A percentile compares a stretch with the other conserved stretches of the same genome.
These are phyloP conservation scores for Endothia cerciana DNA, from an alignment of 2,329 filamentous ascomycete species.

Conservation along the genomic window DNA sequence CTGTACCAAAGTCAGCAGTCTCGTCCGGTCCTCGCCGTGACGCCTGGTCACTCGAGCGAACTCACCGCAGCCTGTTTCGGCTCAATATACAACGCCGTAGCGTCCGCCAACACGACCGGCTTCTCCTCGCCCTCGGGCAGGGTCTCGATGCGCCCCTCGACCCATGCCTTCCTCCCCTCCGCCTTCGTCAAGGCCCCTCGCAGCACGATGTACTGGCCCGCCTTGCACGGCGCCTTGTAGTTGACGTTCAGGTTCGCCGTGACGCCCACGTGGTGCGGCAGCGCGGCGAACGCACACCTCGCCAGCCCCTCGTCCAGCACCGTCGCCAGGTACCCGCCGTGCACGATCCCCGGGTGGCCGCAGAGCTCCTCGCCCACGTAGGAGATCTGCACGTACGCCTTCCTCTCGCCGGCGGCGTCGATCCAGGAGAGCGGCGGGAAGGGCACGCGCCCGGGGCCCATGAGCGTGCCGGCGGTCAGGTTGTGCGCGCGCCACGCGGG, in stretches of 20 bases:
- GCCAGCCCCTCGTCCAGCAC: constrained; percentile 89
- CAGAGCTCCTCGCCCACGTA: constrained; percentile 82
- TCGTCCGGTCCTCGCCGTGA: background rate
- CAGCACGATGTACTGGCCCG: constrained; percentile 76
- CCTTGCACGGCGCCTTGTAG: constrained; percentile 80
- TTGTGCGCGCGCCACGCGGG: constrained; percentile 69
- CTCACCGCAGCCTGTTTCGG: constrained; percentile 79
- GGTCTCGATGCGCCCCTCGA: constrained; percentile 84
- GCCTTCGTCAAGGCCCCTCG: constrained; percentile 80
- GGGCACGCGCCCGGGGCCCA: constrained; percentile 74
- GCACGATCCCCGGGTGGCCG: constrained; percentile 87
- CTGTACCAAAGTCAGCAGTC: constrained; percentile 19
- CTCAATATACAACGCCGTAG: constrained; percentile 85
- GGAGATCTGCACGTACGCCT: constrained; percentile 70
- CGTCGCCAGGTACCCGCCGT: constrained; percentile 90
- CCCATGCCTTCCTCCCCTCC: constrained; percentile 93
- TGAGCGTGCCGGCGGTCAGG: constrained; percentile 79
- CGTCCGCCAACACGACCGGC: constrained; percentile 75
- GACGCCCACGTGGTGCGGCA: constrained; percentile 84
- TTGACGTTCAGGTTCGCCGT: constrained; percentile 85
- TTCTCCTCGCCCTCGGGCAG: constrained; percentile 66
- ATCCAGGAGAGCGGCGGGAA: constrained; percentile 82
- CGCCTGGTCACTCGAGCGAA: constrained; percentile 30
- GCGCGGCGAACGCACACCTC: constrained; percentile 82
- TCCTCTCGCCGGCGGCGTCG: constrained; percentile 63